Evolutionary conservation across 1,139 yeast species (phyloP).

Genomic region (Saccharomyces hybrid): DNA sequence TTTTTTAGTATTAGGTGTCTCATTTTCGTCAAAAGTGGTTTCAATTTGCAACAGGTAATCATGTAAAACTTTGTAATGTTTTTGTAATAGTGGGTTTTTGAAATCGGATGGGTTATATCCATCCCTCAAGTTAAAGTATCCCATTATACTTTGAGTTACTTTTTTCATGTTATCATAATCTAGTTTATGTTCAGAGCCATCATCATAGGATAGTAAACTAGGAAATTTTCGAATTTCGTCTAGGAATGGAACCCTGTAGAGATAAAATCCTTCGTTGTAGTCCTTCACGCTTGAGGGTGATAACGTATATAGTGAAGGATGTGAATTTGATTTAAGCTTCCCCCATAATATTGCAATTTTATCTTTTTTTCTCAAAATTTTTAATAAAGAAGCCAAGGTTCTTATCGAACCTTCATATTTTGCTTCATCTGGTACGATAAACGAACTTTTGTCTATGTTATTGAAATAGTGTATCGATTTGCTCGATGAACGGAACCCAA

Average conservation of each 20-base stretch:
- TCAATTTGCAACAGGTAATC: constrained; percentile 63
- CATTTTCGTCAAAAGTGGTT: constrained; percentile 32
- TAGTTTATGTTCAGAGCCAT: constrained; percentile 18
- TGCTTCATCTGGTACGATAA: constrained; percentile 54
- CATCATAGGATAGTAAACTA: constrained; percentile 8
- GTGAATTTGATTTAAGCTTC: constrained; percentile 44
- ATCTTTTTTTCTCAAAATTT: constrained; percentile 44
- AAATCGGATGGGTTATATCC: constrained; percentile 54
- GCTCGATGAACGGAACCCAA: constrained; percentile 55
- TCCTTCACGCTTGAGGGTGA: constrained; percentile 42
- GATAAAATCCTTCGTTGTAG: constrained; percentile 48
- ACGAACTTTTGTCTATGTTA: constrained; percentile 48
- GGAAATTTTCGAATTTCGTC: constrained; percentile 57
- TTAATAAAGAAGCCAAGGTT: constrained; percentile 63
- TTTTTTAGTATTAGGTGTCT: constrained; percentile 18
- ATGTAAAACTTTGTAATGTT: constrained; percentile 57
- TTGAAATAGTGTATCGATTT: constrained; percentile 44
- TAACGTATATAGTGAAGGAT: constrained; percentile 55
- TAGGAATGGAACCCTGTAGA: constrained; percentile 53
- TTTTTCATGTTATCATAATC: constrained; percentile 32
- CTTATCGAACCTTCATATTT: constrained; percentile 54
- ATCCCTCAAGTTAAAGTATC: constrained; percentile 36
- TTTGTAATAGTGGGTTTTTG: constrained; percentile 61
- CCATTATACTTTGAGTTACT: constrained; percentile 37
- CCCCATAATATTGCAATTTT: constrained; percentile 73